Evolutionary conservation across 768 basidiomycete genomes (phyloP).

Genomic region (Leccinum pellstonianum): DNA sequence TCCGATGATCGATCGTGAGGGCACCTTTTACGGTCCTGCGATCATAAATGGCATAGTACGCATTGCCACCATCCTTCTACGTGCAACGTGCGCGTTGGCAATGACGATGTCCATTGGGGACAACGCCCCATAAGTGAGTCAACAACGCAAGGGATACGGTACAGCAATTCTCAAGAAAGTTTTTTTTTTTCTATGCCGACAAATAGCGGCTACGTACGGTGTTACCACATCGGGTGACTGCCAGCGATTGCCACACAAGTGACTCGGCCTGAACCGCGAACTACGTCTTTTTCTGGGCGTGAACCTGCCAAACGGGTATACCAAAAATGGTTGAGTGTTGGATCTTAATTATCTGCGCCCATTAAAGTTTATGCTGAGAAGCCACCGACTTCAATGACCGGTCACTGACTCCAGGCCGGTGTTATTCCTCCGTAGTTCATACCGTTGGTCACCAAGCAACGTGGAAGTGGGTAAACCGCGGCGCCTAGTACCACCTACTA

Average conservation of each 20-base stretch:
- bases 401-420: slow-evolving; percentile 2
- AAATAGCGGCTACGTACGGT: slow-evolving; percentile 22
- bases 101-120: not conserved
- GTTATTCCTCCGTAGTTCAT: slow-evolving; percentile 15
- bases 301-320: slow-evolving; percentile 1
- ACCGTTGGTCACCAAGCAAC: slow-evolving; percentile 16
- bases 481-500: not conserved
- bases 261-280: slow-evolving; percentile 4
- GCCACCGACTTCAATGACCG: not conserved
- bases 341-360: slow-evolving; percentile 2
- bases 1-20: slow-evolving; percentile 1
- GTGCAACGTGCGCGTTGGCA: slow-evolving; percentile 1
- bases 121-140: slow-evolving; percentile 23
- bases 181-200: slow-evolving; percentile 17
- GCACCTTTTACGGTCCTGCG: not conserved
- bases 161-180: slow-evolving; percentile 22
- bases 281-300: not conserved
- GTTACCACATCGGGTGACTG: slow-evolving; percentile 17
- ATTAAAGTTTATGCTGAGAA: not conserved
- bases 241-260: not conserved
- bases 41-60: not conserved
- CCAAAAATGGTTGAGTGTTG: slow-evolving; percentile 2
- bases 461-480: not conserved
- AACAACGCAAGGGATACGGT: slow-evolving; percentile 15
- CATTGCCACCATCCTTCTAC: not conserved